These are phyloP conservation scores for Ligustrum vulgare DNA, from an alignment of 257 asterid genomes.

Conservation along the genomic window DNA sequence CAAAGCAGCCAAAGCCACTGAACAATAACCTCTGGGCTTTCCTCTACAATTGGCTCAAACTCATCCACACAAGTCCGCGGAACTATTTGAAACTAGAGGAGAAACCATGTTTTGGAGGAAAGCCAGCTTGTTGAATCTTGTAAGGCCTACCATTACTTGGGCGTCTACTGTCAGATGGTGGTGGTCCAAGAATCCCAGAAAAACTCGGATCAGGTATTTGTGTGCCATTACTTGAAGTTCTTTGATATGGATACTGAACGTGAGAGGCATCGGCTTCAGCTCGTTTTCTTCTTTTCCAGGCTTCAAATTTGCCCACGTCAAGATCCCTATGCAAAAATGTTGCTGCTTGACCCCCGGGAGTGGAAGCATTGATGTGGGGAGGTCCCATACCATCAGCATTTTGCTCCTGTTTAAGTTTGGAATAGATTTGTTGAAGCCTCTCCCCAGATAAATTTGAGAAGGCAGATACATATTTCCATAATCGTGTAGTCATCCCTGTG, in stretches of 20 bases:
- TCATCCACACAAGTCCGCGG: slow-evolving; percentile 11
- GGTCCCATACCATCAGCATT: slow-evolving; percentile 63
- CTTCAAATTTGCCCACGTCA: slow-evolving; percentile 84
- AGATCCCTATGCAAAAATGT: slow-evolving; percentile 61
- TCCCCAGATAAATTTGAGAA: slow-evolving; percentile 88
- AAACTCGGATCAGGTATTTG: slow-evolving; percentile 67
- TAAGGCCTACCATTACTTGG: slow-evolving; percentile 67
- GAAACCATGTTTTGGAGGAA: slow-evolving; percentile 66
- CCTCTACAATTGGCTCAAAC: slow-evolving; percentile 25
- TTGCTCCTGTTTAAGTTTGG: slow-evolving; percentile 86
- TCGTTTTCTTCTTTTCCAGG: slow-evolving; percentile 93
- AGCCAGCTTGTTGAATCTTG: slow-evolving; percentile 53
- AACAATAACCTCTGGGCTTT: slow-evolving; percentile 24
- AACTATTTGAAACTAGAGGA: slow-evolving; percentile 60
- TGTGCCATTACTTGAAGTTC: slow-evolving; percentile 52
- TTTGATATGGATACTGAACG: slow-evolving; percentile 55
- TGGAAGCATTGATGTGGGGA: slow-evolving; percentile 58
- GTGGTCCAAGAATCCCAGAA: slow-evolving; percentile 91
- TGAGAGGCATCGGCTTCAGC: slow-evolving; percentile 77
- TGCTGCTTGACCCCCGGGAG: slow-evolving; percentile 43
- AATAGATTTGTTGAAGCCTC: slow-evolving; percentile 84
- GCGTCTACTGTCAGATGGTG: slow-evolving; percentile 69
- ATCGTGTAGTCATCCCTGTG: slow-evolving; percentile 85
- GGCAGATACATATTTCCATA: slow-evolving; percentile 91
- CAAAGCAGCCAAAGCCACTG: slow-evolving; percentile 33